Conservation (phyloP, 306 rosid genomes). For the Geum urbanum region DNA sequence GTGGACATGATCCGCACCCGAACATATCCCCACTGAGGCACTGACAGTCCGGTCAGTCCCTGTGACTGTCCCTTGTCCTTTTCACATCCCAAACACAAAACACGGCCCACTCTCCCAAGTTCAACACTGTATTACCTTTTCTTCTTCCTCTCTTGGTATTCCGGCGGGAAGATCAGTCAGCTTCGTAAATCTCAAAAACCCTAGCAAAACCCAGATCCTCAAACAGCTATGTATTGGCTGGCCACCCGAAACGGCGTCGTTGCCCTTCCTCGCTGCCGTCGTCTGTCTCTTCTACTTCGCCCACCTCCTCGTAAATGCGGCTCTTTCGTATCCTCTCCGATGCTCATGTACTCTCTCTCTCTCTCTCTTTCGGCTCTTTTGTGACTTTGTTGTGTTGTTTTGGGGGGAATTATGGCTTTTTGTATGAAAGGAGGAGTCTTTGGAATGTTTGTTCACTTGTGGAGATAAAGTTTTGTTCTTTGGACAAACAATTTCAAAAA, state of each 20-base stretch:
- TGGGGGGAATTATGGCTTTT: background rate
- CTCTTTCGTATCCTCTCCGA: slow-evolving; percentile 44
- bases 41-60: no score
- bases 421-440: background rate
- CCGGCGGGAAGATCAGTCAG: background rate
- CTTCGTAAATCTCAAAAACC: slow-evolving; percentile 16
- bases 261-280: slow-evolving; percentile 50
- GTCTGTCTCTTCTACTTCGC: slow-evolving; percentile 40
- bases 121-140: background rate
- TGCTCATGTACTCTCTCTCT: slow-evolving; percentile 43
- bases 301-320: slow-evolving; percentile 29
- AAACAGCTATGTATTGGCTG: slow-evolving; percentile 45
- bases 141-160: background rate
- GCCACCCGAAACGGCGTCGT: slow-evolving; percentile 54
- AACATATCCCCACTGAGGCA: background rate
- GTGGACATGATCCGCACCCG: background rate
- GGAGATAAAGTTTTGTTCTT: background rate
- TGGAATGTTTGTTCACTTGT: background rate
- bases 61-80: background rate
- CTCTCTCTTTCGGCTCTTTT: slow-evolving; percentile 17
- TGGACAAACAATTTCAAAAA: background rate
- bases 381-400: background rate
- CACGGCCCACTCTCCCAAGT: background rate
- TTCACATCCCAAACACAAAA: background rate
- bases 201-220: background rate